These are phyloP conservation scores for Lecanosticta acicola DNA, from an alignment of 2,329 filamentous ascomycete genomes.

Conservation along the genomic window DNA sequence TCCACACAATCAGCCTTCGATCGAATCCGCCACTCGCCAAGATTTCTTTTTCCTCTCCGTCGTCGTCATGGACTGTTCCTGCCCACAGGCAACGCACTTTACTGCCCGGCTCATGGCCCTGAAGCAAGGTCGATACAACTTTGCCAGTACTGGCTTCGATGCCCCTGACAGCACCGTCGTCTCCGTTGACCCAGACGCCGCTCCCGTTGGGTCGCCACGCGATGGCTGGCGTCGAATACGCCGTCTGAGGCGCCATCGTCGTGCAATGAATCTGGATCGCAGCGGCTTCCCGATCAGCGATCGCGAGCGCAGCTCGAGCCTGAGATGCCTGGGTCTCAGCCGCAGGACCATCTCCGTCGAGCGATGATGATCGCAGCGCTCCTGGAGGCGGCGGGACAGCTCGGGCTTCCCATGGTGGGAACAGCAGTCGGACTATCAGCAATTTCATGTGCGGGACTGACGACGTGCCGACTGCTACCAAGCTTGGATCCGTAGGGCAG, in stretches of 20 bases:
- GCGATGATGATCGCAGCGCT: slow-evolving; percentile 18
- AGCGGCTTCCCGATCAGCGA: slow-evolving; percentile 54
- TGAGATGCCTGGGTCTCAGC: slow-evolving; percentile 47
- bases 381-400: slow-evolving; percentile 12
- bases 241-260: slow-evolving; percentile 58
- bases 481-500: slow-evolving; percentile 49
- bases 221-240: slow-evolving; percentile 57
- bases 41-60: slow-evolving; percentile 43
- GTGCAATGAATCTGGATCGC: slow-evolving; percentile 56
- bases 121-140: slow-evolving; percentile 43
- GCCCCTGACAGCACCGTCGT: slow-evolving; percentile 58
- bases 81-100: slow-evolving; percentile 57
- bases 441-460: slow-evolving; percentile 59
- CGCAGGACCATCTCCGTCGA: slow-evolving; percentile 19
- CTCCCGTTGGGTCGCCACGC: slow-evolving; percentile 57
- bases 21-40: slow-evolving; percentile 61
- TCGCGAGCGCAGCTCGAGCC: slow-evolving; percentile 44
- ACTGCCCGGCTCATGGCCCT: slow-evolving; percentile 51
- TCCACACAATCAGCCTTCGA: slow-evolving; percentile 55
- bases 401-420: slow-evolving; percentile 37
- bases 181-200: slow-evolving; percentile 60
- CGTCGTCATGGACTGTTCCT: slow-evolving; percentile 36
- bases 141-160: slow-evolving; percentile 56
- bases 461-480: slow-evolving; percentile 57
- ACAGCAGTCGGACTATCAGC: slow-evolving; percentile 52